These are phyloP conservation scores for Aspergillus fijiensis DNA, from an alignment of 2,329 filamentous ascomycete species.

Conservation along the genomic window DNA sequence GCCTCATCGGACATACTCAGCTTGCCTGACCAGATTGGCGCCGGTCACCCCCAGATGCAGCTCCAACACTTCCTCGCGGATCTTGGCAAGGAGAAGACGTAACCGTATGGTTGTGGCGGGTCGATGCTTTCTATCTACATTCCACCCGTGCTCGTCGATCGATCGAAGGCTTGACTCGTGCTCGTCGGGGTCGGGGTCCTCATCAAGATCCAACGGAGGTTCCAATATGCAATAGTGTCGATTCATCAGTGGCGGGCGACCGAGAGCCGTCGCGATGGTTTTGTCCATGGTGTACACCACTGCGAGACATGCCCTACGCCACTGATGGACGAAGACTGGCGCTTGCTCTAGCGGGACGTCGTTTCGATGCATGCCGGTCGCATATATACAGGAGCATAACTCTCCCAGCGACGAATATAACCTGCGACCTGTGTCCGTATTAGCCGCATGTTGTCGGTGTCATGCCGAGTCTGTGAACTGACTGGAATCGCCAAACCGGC, in stretches of 20 bases:
- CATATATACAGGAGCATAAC: background rate
- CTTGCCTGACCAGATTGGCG: background rate
- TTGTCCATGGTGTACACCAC: constrained; percentile 4
- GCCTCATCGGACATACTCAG: background rate
- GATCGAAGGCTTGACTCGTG: background rate
- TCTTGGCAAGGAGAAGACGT: constrained; percentile 1
- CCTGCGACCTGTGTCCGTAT: background rate
- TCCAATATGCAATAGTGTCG: constrained; percentile 4
- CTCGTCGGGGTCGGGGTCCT: background rate
- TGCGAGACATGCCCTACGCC: constrained; percentile 1
- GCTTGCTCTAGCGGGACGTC: background rate
- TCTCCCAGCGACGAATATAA: background rate
- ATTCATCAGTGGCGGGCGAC: constrained; percentile 4
- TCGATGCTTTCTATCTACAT: background rate
- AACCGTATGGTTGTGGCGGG: background rate
- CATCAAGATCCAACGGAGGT: constrained; percentile 5
- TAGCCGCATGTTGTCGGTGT: background rate
- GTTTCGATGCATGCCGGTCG: background rate
- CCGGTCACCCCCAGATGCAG: background rate
- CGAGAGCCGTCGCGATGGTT: constrained; percentile 1
- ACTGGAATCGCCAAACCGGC: constrained; percentile 4
- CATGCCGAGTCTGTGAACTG: background rate
- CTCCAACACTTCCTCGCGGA: constrained; percentile 5
- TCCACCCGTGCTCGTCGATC: constrained; percentile 2
- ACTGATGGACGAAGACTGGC: constrained; percentile 1